Conservation (phyloP, 805 yeast species). For the Cyberlindnera xylosilytica region DNA sequence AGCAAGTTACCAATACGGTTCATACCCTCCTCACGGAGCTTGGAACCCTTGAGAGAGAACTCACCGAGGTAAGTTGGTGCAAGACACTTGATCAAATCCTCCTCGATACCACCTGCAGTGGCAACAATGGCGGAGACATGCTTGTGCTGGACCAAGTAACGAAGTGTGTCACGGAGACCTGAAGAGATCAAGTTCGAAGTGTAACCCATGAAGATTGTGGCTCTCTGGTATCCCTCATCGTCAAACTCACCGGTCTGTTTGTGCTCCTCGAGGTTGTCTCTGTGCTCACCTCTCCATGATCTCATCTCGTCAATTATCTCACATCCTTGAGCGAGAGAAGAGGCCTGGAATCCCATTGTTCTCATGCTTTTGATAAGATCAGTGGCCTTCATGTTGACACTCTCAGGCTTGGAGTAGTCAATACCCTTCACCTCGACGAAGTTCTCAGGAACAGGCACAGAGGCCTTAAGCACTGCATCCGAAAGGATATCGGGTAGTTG, state of each 20-base stretch:
- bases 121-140: conserved; percentile 94
- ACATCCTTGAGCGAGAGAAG: conserved; percentile 81
- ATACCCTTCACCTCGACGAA: conserved; percentile 82
- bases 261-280: conserved; percentile 64
- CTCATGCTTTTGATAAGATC: conserved; percentile 81
- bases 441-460: conserved; percentile 80
- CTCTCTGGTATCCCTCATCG: conserved; percentile 71
- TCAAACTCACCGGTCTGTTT: conserved; percentile 73
- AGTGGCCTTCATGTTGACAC: conserved; percentile 73
- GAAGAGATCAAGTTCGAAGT: conserved; percentile 95
- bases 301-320: conserved; percentile 93
- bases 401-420: conserved; percentile 78
- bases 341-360: conserved; percentile 97
- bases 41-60: conserved; percentile 74
- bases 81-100: conserved; percentile 91
- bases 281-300: conserved; percentile 84
- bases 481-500: conserved; percentile 70
- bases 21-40: conserved; percentile 90
- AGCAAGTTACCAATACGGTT: conserved; percentile 95
- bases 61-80: conserved; percentile 97
- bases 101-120: conserved; percentile 98
- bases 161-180: conserved; percentile 87
- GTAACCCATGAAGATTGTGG: conserved; percentile 93
- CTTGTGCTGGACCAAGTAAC: conserved; percentile 88
- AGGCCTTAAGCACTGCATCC: conserved; percentile 86